These are phyloP conservation scores for Aspergillus wentii DNA, from an alignment of 495 filamentous ascomycete species.

Conservation along the genomic window DNA sequence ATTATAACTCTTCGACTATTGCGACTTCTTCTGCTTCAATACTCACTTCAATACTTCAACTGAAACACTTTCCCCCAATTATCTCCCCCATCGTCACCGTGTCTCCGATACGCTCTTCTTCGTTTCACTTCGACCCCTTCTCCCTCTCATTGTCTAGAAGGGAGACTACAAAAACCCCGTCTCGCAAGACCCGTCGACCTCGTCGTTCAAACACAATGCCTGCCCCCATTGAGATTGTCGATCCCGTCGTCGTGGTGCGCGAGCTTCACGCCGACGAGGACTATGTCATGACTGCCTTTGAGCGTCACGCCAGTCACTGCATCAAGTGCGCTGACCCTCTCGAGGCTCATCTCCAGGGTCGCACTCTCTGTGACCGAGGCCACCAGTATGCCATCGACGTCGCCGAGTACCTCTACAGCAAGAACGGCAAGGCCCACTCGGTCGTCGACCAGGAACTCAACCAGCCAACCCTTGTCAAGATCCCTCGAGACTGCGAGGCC, in stretches of 20 bases:
- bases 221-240: slow-evolving; percentile 15
- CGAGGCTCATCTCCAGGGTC: slow-evolving; percentile 25
- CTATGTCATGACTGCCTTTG: slow-evolving; percentile 33
- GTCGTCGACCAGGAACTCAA: slow-evolving; percentile 40
- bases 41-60: too few species aligned
- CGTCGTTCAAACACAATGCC: slow-evolving; percentile 33
- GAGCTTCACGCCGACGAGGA: slow-evolving; percentile 40
- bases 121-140: slow-evolving; percentile 20
- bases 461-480: slow-evolving; percentile 42
- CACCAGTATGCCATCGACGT: slow-evolving; percentile 40
- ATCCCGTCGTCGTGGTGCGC: slow-evolving; percentile 32
- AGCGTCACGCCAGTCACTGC: slow-evolving; percentile 39
- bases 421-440: slow-evolving; percentile 43
- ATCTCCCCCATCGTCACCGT: too few species aligned
- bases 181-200: slow-evolving; percentile 11
- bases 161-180: slow-evolving; percentile 14
- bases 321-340: slow-evolving; percentile 34
- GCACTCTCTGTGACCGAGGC: slow-evolving; percentile 45
- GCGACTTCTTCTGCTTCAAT: too few species aligned
- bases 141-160: slow-evolving; percentile 12
- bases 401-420: slow-evolving; percentile 44
- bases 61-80: too few species aligned
- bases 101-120: slow-evolving; percentile 24
- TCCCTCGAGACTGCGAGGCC: slow-evolving; percentile 33
- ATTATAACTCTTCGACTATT: too few species aligned